Evolutionary conservation across 1,284 basidiomycete species (phyloP).

Genomic region (Tilletia walkeri): DNA sequence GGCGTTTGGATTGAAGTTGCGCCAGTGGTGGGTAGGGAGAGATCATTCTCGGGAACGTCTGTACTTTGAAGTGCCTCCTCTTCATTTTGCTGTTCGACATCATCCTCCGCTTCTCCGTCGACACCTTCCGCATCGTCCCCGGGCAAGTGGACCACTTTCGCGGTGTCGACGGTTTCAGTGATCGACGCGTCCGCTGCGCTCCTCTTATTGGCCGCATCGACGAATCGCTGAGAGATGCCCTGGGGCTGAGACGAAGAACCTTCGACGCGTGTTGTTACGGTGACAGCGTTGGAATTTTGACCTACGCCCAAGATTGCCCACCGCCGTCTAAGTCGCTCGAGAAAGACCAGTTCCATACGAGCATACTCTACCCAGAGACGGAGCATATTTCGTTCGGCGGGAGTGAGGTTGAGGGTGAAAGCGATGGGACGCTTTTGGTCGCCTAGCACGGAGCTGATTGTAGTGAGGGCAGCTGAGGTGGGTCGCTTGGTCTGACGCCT

Average conservation of each 20-base stretch:
- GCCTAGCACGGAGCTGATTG: too few species aligned
- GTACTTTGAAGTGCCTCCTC: slow-evolving; percentile 25
- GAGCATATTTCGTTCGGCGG: slow-evolving; percentile 37
- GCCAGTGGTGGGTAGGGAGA: slow-evolving; percentile 17
- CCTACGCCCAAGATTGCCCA: slow-evolving; percentile 76
- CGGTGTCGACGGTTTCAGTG: slow-evolving; percentile 28
- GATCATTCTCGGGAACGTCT: slow-evolving; percentile 19
- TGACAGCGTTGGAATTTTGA: slow-evolving; percentile 26
- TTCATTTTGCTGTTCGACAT: slow-evolving; percentile 31
- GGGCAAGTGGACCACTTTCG: slow-evolving; percentile 26
- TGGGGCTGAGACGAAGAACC: slow-evolving; percentile 4
- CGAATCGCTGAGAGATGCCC: slow-evolving; percentile 6
- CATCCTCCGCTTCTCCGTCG: slow-evolving; percentile 20
- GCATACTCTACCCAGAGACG: slow-evolving; percentile 62
- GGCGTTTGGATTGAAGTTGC: slow-evolving; percentile 25
- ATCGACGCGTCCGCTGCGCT: slow-evolving; percentile 11
- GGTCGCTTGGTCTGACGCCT: neutral
- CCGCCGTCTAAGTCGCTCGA: slow-evolving; percentile 75
- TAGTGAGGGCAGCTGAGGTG: neutral
- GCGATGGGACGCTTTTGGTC: neutral
- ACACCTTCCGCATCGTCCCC: slow-evolving; percentile 7
- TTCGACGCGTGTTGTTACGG: neutral
- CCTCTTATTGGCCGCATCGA: slow-evolving; percentile 17
- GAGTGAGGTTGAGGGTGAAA: slow-evolving; percentile 8
- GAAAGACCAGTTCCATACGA: slow-evolving; percentile 84